Percentiles rank a stretch among this genome's conserved stretches.
Conservation (phyloP, 495 filamentous ascomycete genomes). For the Hypoxylon fragiforme region DNA sequence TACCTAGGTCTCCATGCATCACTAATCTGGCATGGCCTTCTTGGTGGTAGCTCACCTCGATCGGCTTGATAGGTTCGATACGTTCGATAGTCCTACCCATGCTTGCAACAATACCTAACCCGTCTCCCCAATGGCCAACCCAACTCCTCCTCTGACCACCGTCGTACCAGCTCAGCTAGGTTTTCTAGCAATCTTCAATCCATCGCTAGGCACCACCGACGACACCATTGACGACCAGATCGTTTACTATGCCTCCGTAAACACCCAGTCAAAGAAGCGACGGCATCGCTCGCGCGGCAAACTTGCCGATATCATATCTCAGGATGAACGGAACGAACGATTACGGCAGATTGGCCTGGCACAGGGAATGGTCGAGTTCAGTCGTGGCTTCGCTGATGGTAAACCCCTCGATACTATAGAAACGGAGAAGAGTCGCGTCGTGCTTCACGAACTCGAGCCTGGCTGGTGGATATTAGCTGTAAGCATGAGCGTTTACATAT, state of each 20-base stretch:
- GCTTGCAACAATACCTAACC: slow-evolving; percentile 6
- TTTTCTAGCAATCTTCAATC: slow-evolving; percentile 93
- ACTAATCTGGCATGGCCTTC: slow-evolving; percentile 20
- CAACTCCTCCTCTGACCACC: slow-evolving; percentile 20
- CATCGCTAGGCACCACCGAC: slow-evolving; percentile 81
- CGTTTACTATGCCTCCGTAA: slow-evolving; percentile 83
- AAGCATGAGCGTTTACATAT: slow-evolving; percentile 26
- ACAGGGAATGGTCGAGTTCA: slow-evolving; percentile 95
- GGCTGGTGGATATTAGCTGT: slow-evolving; percentile 97
- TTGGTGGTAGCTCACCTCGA: slow-evolving; percentile 24
- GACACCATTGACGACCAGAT: slow-evolving; percentile 88
- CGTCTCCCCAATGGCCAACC: slow-evolving; percentile 18
- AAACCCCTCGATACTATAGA: slow-evolving; percentile 81
- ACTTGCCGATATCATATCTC: slow-evolving; percentile 46
- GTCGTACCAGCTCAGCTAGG: slow-evolving; percentile 79
- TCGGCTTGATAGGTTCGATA: slow-evolving; percentile 5
- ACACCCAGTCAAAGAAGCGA: slow-evolving; percentile 43
- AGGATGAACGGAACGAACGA: slow-evolving; percentile 75
- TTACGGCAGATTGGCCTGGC: slow-evolving; percentile 94
- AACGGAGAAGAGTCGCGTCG: slow-evolving; percentile 81
- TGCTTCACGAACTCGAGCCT: slow-evolving; percentile 76
- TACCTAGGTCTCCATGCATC: not conserved
- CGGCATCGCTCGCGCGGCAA: slow-evolving; percentile 42
- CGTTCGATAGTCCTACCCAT: too few species aligned
- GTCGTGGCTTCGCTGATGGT: slow-evolving; percentile 79